Percentiles rank a stretch among this genome's conserved stretches.
These are phyloP conservation scores for Crithidia bombi DNA, from an alignment of 208 protist genomes.

Conservation along the genomic window DNA sequence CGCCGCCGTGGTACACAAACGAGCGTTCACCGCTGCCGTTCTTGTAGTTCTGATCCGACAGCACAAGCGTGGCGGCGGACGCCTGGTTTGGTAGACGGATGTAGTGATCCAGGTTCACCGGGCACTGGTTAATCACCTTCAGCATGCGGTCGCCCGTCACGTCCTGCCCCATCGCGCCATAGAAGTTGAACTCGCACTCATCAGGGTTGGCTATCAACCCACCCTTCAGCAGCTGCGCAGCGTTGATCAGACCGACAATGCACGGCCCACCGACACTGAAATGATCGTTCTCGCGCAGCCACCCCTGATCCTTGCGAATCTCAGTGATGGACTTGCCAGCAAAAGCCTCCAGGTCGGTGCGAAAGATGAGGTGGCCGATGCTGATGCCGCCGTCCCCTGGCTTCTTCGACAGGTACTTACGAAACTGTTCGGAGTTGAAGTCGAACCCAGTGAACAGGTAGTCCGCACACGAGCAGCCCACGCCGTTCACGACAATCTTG, in stretches of 20 bases:
- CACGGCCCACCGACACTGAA: constrained; percentile 44
- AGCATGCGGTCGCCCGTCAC: constrained; percentile 29
- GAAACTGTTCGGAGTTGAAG: constrained; percentile 26
- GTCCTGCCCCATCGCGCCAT: constrained; percentile 38
- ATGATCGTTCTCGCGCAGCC: constrained; percentile 33
- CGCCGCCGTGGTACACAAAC: constrained; percentile 37
- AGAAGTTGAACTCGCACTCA: constrained; percentile 35
- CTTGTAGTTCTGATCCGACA: constrained; percentile 38
- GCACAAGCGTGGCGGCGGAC: constrained; percentile 33
- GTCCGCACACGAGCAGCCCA: constrained; percentile 35
- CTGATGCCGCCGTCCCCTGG: constrained; percentile 34
- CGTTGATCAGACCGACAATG: constrained; percentile 39
- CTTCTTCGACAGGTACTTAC: constrained; percentile 33
- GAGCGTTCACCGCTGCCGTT: constrained; percentile 43
- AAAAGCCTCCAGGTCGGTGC: constrained; percentile 27
- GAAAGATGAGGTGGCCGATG: constrained; percentile 42
- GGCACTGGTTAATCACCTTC: constrained; percentile 24
- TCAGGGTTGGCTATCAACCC: constrained; percentile 16
- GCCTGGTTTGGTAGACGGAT: constrained; percentile 13
- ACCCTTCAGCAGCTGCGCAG: constrained; percentile 37
- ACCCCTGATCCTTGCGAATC: constrained; percentile 36
- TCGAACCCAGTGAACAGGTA: constrained; percentile 40
- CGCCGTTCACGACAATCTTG: constrained; percentile 30
- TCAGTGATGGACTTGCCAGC: constrained; percentile 34
- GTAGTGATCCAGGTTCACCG: constrained; percentile 24